Base-by-base conservation (phyloP, 2,329 filamentous ascomycete genomes). In the Ophiostoma sp. region DNA sequence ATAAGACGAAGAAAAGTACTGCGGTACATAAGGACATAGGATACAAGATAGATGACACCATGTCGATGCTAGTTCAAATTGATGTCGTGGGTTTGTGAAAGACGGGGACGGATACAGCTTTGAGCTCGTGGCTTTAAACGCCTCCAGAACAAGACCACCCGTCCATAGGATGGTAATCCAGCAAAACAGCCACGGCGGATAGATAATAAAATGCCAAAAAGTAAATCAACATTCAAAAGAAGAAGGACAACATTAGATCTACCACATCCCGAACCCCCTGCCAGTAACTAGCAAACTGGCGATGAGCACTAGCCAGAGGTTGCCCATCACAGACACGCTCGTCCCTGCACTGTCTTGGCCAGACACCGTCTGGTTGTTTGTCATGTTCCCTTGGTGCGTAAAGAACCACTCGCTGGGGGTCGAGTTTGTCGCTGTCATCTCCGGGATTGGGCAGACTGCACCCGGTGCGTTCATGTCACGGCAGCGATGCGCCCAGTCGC, bases 371-470 rank as follows among this genome's bases (percentile, higher is more conserved):
- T 84, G 82, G 68, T 83, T 83, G 27, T 75, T 76, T 16, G 81
- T 81, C 79, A 80, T 80, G 67, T 83, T 82, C 4, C 75, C 70
- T 42, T 79, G 75, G 55, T 79, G 73, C 55, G 75, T 81, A 72
- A 87, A 87, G 75, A 87, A 87, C 71, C 78, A 82, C 4, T 73
- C 78, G 36, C 72, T 74, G 3, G 77, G 75, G 2, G 75, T 75
- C 44, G 68, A 67, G 68, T 77, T 76, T 1, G 77, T 75, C 6
- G 76, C 74, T 8, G 75, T 77, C 47, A 79, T 74, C 18, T 83
- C 81, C 0, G 85, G 84, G 18, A 87, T 83, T 11, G 74, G 69
- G 72, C 85, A 87, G 2, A 84, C 76, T 0, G 81, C 78, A 4
- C 75, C 76, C 4, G 74, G 67, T 0, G 75, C 79, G 3, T 67